Evolutionary conservation across 768 basidiomycete species (phyloP).

Genomic region (Hygrocybe punicea): DNA sequence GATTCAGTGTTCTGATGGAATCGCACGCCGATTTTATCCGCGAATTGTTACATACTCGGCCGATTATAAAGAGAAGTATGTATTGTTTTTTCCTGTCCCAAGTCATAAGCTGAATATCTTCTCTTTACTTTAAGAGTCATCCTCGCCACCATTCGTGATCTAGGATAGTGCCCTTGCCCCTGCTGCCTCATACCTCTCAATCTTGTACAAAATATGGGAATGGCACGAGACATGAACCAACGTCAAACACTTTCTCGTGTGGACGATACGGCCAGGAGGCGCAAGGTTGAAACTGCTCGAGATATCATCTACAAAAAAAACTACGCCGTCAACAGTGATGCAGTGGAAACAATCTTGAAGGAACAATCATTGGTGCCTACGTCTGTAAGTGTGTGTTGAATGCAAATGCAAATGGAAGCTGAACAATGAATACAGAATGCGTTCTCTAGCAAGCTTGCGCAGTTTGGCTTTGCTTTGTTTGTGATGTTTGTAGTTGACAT

Average conservation of each 20-base stretch:
- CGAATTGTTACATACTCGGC: constrained; percentile 37
- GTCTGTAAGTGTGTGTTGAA: constrained; percentile 12
- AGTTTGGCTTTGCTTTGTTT: constrained; percentile 3
- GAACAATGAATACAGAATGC: constrained; percentile 23
- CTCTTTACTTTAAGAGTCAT: constrained; percentile 20
- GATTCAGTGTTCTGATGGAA: constrained; percentile 28
- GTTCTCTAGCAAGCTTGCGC: constrained; percentile 16
- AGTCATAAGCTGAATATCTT: not conserved
- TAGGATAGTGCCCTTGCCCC: constrained; percentile 38
- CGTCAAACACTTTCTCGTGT: constrained; percentile 5
- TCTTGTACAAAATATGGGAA: constrained; percentile 30
- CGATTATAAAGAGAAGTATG: constrained; percentile 44
- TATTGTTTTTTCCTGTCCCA: no score
- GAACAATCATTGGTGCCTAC: constrained; percentile 31
- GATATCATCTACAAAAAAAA: constrained; percentile 27
- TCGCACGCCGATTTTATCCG: constrained; percentile 30
- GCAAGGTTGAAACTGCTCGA: constrained; percentile 16
- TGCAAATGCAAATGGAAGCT: not conserved
- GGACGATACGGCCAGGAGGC: constrained; percentile 8
- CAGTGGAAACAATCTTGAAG: constrained; percentile 27
- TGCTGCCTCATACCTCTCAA: constrained; percentile 32
- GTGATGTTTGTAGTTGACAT: constrained; percentile 4
- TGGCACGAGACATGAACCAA: constrained; percentile 16
- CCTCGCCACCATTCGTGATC: constrained; percentile 35
- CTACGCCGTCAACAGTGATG: constrained; percentile 21